Evolutionary conservation across 176 grass and related monocot genomes (phyloP).

Genomic region (Echinochloa phyllopogon): DNA sequence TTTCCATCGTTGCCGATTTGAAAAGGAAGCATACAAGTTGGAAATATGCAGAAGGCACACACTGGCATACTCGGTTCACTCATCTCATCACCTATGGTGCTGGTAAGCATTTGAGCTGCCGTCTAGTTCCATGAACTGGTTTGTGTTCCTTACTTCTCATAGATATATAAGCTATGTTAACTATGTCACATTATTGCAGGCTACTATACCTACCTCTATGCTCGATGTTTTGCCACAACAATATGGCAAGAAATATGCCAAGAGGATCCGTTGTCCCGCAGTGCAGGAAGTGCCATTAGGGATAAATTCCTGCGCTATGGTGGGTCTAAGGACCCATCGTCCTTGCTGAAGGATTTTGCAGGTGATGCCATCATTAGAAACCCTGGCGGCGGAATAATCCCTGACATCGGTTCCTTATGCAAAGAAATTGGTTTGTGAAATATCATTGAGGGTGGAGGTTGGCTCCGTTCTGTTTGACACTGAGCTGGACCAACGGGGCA

Average conservation of each 20-base stretch:
- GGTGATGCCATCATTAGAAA: slow-evolving; percentile 67
- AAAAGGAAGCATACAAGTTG: slow-evolving; percentile 82
- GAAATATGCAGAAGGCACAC: slow-evolving; percentile 77
- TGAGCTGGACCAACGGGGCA: not conserved
- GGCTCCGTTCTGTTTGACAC: not conserved
- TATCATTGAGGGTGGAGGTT: not conserved
- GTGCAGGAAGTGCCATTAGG: slow-evolving; percentile 60
- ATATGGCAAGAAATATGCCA: slow-evolving; percentile 89
- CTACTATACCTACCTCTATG: slow-evolving; percentile 96
- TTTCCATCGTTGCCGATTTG: slow-evolving; percentile 79
- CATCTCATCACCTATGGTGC: slow-evolving; percentile 93
- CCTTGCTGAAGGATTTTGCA: slow-evolving; percentile 73
- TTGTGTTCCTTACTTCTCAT: not conserved
- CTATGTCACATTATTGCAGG: slow-evolving; percentile 49
- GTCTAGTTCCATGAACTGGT: slow-evolving; percentile 15
- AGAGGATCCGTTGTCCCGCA: slow-evolving; percentile 70
- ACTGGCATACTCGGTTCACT: slow-evolving; percentile 86
- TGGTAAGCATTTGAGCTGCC: slow-evolving; percentile 49
- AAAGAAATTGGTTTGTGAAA: slow-evolving; percentile 72
- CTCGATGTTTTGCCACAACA: slow-evolving; percentile 87
- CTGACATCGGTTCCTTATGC: slow-evolving; percentile 63
- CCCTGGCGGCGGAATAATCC: slow-evolving; percentile 65
- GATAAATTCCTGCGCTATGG: slow-evolving; percentile 70
- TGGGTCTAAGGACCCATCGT: slow-evolving; percentile 72
- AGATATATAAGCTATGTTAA: not conserved